These are phyloP conservation scores for Corrigiola litoralis DNA, from an alignment of 179 eudicot genomes.

Conservation along the genomic window DNA sequence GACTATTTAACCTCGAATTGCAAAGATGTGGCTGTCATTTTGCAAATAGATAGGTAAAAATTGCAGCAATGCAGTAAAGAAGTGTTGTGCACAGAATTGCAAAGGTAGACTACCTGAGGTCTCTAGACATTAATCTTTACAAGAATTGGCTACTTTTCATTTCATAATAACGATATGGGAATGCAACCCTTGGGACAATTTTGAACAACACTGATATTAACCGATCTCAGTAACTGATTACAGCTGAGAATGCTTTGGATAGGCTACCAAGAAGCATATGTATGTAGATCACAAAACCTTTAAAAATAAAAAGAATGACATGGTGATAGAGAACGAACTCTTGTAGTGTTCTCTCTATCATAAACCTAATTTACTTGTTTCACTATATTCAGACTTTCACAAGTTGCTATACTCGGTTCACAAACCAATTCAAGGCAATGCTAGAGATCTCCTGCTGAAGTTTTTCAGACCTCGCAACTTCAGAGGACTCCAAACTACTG, in stretches of 20 bases:
- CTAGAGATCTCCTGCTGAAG: slow-evolving; percentile 31
- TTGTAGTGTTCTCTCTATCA: neutral
- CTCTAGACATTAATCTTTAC: too few relatives aligned
- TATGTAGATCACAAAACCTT: neutral
- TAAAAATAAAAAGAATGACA: neutral
- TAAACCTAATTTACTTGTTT: neutral
- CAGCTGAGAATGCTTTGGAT: neutral
- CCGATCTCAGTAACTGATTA: neutral
- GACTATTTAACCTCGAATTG: too few relatives aligned
- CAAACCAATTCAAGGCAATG: slow-evolving; percentile 3
- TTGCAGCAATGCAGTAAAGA: too few relatives aligned
- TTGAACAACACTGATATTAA: neutral
- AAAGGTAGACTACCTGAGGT: too few relatives aligned
- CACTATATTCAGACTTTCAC: slow-evolving; percentile 5
- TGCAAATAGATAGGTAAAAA: too few relatives aligned
- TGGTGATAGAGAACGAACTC: neutral
- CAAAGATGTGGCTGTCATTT: too few relatives aligned
- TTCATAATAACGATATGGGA: too few relatives aligned
- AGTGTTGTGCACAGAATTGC: too few relatives aligned
- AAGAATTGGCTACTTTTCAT: too few relatives aligned
- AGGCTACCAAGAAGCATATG: too few relatives aligned
- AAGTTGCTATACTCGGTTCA: neutral
- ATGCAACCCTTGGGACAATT: too few relatives aligned
- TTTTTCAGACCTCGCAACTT: slow-evolving; percentile 36
- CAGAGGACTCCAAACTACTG: slow-evolving; percentile 79